Conservation (phyloP, 257 asterid species). For the Ophiorrhiza pumila region DNA sequence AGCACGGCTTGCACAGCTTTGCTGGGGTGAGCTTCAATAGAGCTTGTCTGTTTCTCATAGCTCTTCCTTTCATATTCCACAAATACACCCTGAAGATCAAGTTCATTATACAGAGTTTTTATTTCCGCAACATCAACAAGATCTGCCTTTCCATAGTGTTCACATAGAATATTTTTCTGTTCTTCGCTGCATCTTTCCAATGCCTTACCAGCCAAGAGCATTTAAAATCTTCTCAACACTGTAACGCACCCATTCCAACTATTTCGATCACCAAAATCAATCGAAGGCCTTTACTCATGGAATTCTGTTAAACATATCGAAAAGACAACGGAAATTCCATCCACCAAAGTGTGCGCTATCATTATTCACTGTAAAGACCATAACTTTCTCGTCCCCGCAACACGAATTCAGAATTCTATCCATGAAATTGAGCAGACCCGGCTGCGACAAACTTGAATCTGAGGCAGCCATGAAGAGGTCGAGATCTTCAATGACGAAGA, state of each 20-base stretch:
- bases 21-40: conserved; percentile 84
- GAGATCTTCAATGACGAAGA: too few species aligned
- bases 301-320: neutral
- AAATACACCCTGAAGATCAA: conserved; percentile 71
- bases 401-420: too few species aligned
- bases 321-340: neutral
- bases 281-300: neutral
- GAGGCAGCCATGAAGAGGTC: too few species aligned
- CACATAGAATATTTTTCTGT: conserved; percentile 65
- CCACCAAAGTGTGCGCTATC: too few species aligned
- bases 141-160: conserved; percentile 78
- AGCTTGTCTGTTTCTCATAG: conserved; percentile 55
- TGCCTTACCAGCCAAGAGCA: conserved; percentile 98
- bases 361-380: too few species aligned
- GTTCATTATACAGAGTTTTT: conserved; percentile 64
- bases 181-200: conserved; percentile 75
- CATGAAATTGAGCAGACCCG: too few species aligned
- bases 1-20: conserved; percentile 81
- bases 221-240: conserved; percentile 61
- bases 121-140: conserved; percentile 61
- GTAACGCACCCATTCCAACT: neutral
- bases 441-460: too few species aligned
- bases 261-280: neutral
- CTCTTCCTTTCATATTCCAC: conserved; percentile 64
- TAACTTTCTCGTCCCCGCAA: too few species aligned